Evolutionary conservation across 163 green algal genomes (phyloP), one percentile per base, ranked within the genome.

Genomic region (Coccomyxa subellipsoidea): DNA sequence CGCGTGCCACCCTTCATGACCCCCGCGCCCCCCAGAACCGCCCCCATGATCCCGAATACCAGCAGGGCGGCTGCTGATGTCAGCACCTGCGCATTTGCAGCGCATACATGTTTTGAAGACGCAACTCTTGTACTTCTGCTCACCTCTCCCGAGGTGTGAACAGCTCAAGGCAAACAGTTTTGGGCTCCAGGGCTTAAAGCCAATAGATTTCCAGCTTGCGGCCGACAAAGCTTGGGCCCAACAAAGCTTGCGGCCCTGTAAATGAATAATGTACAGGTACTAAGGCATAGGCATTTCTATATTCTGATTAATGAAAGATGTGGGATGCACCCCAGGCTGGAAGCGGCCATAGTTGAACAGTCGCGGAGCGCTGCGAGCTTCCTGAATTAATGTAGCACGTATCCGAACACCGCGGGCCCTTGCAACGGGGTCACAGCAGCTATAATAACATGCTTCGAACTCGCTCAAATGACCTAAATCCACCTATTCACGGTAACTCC

Each of bases 41-140:
- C 89, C 9, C 93, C 93, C 35, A 90, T 29, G 2, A 87, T 72
- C 15, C 93, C 93, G 38, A 96, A 97, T 0, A 80, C 18, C 0
- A 82, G 82, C 82, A 95, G 80, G 23, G 83, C 88, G 9, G 83
- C 37, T 7, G 85, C 84, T 2, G 84, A 84, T 7, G 36, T 69
- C 37, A 82, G 38, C 38, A 80, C 76, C 70, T 77, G 70, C 32
- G 7, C 31, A 35, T 27, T n/a, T 34, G 66, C 29, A 73, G 18
- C 66, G 18, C 29, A n/a, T n/a, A n/a, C n/a, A n/a, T n/a, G n/a
- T n/a, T n/a, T n/a, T n/a, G n/a, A n/a, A n/a, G n/a, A n/a, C n/a
- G n/a, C n/a, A n/a, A n/a, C n/a, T n/a, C n/a, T n/a, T n/a, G n/a
- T n/a, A n/a, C n/a, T n/a, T n/a, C n/a, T n/a, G n/a, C n/a, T n/a